phyloP scores from a whole-genome alignment of 805 yeast species.

The Candida bentonensis region DNA sequence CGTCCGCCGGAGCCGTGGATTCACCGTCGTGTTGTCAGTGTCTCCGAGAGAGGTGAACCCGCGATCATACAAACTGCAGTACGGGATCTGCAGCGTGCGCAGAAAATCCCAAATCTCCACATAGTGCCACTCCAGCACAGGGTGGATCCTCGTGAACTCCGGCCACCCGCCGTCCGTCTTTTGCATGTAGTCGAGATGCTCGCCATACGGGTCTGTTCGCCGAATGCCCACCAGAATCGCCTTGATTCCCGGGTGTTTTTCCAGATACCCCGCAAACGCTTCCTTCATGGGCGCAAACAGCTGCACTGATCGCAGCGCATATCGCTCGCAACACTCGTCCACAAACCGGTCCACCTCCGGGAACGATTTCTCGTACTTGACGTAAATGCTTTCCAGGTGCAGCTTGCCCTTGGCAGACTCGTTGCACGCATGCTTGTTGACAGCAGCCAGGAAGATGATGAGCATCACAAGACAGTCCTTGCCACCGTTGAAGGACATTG shows the following conservation, averaged over 20 bases:
- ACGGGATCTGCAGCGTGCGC: conserved; percentile 39
- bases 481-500: conserved; percentile 90
- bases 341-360: conserved; percentile 58
- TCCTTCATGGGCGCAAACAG: conserved; percentile 35
- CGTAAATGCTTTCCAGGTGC: conserved; percentile 42
- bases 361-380: conserved; percentile 63
- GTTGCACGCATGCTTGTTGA: conserved; percentile 15
- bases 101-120: conserved; percentile 73
- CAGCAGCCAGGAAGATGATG: conserved; percentile 51
- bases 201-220: conserved; percentile 75
- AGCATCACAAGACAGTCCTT: conserved; percentile 91
- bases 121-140: conserved; percentile 79
- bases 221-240: conserved; percentile 83
- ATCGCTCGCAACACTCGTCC: conserved; percentile 34
- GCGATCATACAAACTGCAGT: conserved; percentile 61
- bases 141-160: conserved; percentile 65
- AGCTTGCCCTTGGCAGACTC: conserved; percentile 8
- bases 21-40: conserved; percentile 48
- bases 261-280: conserved; percentile 57
- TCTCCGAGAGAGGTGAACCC: conserved; percentile 94
- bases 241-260: conserved; percentile 36
- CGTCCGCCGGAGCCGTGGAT: conserved; percentile 38
- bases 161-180: conserved; percentile 91
- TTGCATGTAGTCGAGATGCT: conserved; percentile 42
- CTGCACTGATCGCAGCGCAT: conserved; percentile 35